A percentile compares a stretch with the other conserved stretches of the same genome.
Conservation (phyloP, 495 filamentous ascomycete genomes). For the Hypomontagnella monticulosa region DNA sequence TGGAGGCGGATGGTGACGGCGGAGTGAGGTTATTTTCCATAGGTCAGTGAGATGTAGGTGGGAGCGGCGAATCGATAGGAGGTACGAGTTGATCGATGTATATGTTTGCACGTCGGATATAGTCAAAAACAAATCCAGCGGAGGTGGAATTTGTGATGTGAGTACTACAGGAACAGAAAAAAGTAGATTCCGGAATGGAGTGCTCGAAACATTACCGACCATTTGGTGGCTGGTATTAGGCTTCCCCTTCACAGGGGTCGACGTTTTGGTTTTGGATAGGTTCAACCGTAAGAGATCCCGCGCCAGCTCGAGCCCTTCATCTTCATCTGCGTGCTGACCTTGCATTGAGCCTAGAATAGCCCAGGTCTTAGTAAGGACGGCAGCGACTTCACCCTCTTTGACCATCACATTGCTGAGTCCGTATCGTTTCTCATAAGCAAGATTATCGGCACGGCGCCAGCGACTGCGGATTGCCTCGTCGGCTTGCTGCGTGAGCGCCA, state of each 20-base stretch:
- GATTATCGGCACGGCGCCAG: conserved; percentile 63
- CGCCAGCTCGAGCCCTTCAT: conserved; percentile 81
- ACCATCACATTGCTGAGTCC: conserved; percentile 67
- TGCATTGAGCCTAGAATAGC: conserved; percentile 76
- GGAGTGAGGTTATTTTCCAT: conserved; percentile 82
- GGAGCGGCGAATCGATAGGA: conserved; percentile 81
- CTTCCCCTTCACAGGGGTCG: conserved; percentile 46
- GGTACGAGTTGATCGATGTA: conserved; percentile 84
- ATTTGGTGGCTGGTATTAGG: conserved; percentile 26
- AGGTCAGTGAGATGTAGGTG: conserved; percentile 82
- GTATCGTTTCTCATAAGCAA: conserved; percentile 62
- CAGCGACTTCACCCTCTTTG: conserved; percentile 86
- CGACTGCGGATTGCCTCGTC: conserved; percentile 73
- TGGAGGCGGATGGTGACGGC: conserved; percentile 77
- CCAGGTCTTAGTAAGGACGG: conserved; percentile 79
- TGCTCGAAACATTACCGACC: conserved; percentile 51
- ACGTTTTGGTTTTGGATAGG: conserved; percentile 57
- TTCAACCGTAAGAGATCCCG: conserved; percentile 77
- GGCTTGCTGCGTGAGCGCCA: conserved; percentile 83
- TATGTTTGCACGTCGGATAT: conserved; percentile 78
- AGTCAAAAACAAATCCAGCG: conserved; percentile 87
- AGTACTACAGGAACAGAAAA: conserved; percentile 79
- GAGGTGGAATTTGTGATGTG: conserved; percentile 76
- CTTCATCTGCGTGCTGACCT: conserved; percentile 74
- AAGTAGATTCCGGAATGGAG: conserved; percentile 79